Evolutionary conservation across 1,284 basidiomycete genomes (phyloP).

Genomic region (Phaffia rhodozyma): DNA sequence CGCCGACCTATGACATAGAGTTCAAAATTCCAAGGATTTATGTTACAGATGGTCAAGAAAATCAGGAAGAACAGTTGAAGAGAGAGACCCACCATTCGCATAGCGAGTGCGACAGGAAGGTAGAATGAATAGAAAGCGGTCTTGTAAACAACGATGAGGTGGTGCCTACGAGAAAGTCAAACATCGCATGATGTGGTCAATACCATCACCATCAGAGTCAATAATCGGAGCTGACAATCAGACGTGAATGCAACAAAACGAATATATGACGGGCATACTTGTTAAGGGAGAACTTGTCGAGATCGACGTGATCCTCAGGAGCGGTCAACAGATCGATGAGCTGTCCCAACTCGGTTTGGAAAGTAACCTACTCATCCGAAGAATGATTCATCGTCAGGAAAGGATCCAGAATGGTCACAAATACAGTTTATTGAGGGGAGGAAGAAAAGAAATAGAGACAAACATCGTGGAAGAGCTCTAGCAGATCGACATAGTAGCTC

Average conservation of each 20-base stretch:
- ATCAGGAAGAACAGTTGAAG: background rate
- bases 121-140: slow-evolving; percentile 99
- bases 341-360: slow-evolving; percentile 93
- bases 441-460: slow-evolving; percentile 21
- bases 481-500: slow-evolving; percentile 70
- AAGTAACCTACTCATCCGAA: slow-evolving; percentile 52
- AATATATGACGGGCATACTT: slow-evolving; percentile 44
- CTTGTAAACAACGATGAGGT: slow-evolving; percentile 92
- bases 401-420: background rate
- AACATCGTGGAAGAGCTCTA: slow-evolving; percentile 83
- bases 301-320: slow-evolving; percentile 76
- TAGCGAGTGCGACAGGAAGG: slow-evolving; percentile 88
- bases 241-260: background rate
- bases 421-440: background rate
- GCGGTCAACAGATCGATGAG: slow-evolving; percentile 92
- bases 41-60: background rate
- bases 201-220: background rate
- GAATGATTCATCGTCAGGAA: background rate
- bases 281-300: slow-evolving; percentile 67
- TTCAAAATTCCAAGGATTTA: background rate
- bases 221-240: background rate
- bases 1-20: slow-evolving; percentile 39
- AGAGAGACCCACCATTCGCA: slow-evolving; percentile 47
- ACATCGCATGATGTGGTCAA: background rate
- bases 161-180: slow-evolving; percentile 47